Conservation (phyloP, 2,329 filamentous ascomycete genomes). For the Penicillium concentricum region DNA sequence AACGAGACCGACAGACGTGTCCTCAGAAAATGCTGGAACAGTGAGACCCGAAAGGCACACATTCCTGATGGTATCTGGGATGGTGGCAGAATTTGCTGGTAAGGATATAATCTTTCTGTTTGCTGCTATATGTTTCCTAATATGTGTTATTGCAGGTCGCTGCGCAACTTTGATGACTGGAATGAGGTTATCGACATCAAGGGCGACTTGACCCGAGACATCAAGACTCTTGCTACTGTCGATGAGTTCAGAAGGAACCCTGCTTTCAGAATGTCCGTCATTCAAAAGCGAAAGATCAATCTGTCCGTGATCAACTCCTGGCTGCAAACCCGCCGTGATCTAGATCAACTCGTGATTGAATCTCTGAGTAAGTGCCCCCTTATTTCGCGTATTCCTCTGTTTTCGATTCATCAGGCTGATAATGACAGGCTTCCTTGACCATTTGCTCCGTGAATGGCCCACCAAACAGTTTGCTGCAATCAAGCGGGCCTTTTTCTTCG, state of each 20-base stretch:
- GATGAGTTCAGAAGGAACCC: constrained; percentile 1
- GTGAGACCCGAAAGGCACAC: constrained; percentile 39
- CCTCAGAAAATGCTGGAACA: constrained; percentile 75
- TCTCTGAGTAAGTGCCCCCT: constrained; percentile 62
- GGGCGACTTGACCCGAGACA: constrained; percentile 54
- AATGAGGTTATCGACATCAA: constrained; percentile 71
- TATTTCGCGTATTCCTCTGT: not conserved
- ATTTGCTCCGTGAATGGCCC: constrained; percentile 79
- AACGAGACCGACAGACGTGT: constrained; percentile 57
- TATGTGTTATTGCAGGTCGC: constrained; percentile 32
- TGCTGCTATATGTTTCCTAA: constrained; percentile 37
- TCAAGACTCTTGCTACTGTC: constrained; percentile 41
- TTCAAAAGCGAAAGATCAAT: constrained; percentile 62
- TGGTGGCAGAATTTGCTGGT: constrained; percentile 85
- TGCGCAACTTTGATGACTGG: constrained; percentile 37
- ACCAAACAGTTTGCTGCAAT: constrained; percentile 66
- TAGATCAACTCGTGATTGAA: constrained; percentile 69
- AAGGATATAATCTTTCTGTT: constrained; percentile 27
- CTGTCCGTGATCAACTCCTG: constrained; percentile 67
- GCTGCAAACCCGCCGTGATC: constrained; percentile 58
- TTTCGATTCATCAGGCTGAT: constrained; percentile 4
- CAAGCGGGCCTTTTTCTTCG: constrained; percentile 76
- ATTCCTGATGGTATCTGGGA: constrained; percentile 64
- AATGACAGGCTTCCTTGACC: constrained; percentile 72
- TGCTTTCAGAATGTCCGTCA: constrained; percentile 57